These are phyloP conservation scores for Epichloe gansuensis DNA, from an alignment of 2,329 filamentous ascomycete species.

Conservation along the genomic window DNA sequence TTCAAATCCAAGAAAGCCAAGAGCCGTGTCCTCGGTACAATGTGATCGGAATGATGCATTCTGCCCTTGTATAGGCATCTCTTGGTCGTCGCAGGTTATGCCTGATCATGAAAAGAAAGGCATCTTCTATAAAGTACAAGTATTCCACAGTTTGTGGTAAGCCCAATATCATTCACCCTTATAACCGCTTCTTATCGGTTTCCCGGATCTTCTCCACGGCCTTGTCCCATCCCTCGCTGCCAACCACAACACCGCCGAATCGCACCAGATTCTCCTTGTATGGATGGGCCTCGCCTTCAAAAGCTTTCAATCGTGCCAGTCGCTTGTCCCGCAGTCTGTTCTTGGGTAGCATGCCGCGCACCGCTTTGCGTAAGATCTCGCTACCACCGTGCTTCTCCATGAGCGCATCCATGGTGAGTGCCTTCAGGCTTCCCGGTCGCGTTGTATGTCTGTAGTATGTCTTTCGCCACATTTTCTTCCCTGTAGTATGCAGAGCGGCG, in stretches of 20 bases:
- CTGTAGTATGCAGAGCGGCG: slow-evolving; percentile 73
- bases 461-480: slow-evolving; percentile 88
- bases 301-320: slow-evolving; percentile 81
- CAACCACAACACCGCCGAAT: slow-evolving; percentile 49
- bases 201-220: slow-evolving; percentile 37
- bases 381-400: slow-evolving; percentile 89
- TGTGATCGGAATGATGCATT: neutral
- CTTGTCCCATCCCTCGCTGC: slow-evolving; percentile 39
- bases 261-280: slow-evolving; percentile 79
- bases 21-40: neutral
- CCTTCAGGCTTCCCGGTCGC: slow-evolving; percentile 70
- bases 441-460: slow-evolving; percentile 93
- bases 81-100: neutral
- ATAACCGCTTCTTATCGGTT: slow-evolving; percentile 38
- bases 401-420: slow-evolving; percentile 88
- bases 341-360: slow-evolving; percentile 96
- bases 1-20: neutral
- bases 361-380: slow-evolving; percentile 82
- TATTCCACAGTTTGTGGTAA: neutral
- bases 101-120: neutral
- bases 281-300: slow-evolving; percentile 84
- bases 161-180: slow-evolving; percentile 9
- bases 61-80: neutral
- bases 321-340: slow-evolving; percentile 82
- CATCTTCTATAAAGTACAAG: neutral